Percentiles rank a stretch among this genome's conserved stretches.
phyloP scores from a whole-genome alignment of 2,329 filamentous ascomycete genomes.

The Paracoccidioides lutzii region DNA sequence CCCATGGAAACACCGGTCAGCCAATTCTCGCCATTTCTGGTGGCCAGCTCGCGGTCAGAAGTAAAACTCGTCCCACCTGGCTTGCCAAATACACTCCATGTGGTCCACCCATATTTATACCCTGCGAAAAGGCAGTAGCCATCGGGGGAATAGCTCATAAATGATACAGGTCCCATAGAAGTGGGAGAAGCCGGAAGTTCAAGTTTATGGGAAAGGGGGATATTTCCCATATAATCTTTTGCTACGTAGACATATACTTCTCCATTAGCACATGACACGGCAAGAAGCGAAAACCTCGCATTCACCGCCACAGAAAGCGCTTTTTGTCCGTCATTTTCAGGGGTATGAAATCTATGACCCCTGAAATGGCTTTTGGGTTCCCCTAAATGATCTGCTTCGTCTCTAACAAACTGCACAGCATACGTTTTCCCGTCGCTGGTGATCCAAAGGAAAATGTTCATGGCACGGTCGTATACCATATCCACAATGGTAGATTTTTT shows the following conservation, averaged over 20 bases:
- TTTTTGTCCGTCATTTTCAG: conserved; percentile 44
- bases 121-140: conserved; percentile 93
- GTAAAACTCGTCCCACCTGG: conserved; percentile 72
- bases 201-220: conserved; percentile 72
- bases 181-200: conserved; percentile 53
- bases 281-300: conserved; percentile 85
- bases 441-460: conserved; percentile 91
- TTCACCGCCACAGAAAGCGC: conserved; percentile 75
- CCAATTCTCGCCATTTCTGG: conserved; percentile 66
- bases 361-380: conserved; percentile 60
- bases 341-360: conserved; percentile 80
- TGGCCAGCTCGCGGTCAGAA: conserved; percentile 50
- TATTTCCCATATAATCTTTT: conserved; percentile 84
- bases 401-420: conserved; percentile 62
- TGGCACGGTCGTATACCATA: conserved; percentile 88
- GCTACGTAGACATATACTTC: conserved; percentile 81
- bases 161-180: conserved; percentile 58
- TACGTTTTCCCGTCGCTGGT: conserved; percentile 79
- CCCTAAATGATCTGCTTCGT: conserved; percentile 30
- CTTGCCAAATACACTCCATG: conserved; percentile 96
- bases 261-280: conserved; percentile 69
- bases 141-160: conserved; percentile 78
- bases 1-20: conserved; percentile 64
- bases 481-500: conserved; percentile 64
- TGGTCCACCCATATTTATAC: conserved; percentile 85